phyloP scores from a whole-genome alignment of 2,329 filamentous ascomycete genomes.

The Penicillium sp. region DNA sequence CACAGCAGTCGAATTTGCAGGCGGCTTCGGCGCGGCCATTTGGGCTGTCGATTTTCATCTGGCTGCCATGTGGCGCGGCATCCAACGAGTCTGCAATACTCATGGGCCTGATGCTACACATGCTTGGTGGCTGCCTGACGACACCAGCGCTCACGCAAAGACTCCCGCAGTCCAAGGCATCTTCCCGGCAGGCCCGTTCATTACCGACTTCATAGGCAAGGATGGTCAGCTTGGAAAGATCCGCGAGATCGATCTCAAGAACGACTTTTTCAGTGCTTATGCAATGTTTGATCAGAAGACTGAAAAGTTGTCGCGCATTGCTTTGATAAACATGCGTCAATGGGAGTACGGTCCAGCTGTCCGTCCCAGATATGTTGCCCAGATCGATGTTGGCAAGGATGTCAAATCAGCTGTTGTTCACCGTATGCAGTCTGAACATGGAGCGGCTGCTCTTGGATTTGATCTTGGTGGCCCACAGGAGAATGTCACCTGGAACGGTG shows the following conservation, averaged over 20 bases:
- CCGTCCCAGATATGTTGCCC: neutral
- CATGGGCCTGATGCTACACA: slow-evolving; percentile 18
- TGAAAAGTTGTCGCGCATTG: slow-evolving; percentile 1
- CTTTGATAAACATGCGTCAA: slow-evolving; percentile 10
- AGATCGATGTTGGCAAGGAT: slow-evolving; percentile 1
- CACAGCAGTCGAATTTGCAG: slow-evolving; percentile 3
- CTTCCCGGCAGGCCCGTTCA: slow-evolving; percentile 19
- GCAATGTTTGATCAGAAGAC: slow-evolving; percentile 10
- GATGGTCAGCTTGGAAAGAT: slow-evolving; percentile 8
- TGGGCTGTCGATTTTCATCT: slow-evolving; percentile 21
- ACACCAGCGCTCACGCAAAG: slow-evolving; percentile 6
- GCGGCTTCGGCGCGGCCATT: slow-evolving; percentile 13
- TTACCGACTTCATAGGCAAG: slow-evolving; percentile 26
- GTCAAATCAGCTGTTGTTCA: slow-evolving; percentile 8
- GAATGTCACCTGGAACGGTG: slow-evolving; percentile 32
- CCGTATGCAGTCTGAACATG: slow-evolving; percentile 17
- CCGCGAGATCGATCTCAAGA: slow-evolving; percentile 1
- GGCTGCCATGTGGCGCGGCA: slow-evolving; percentile 17
- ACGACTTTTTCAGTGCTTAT: slow-evolving; percentile 9
- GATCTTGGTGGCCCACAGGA: slow-evolving; percentile 29
- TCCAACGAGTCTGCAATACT: slow-evolving; percentile 21
- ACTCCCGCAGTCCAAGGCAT: slow-evolving; percentile 21
- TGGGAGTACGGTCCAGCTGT: slow-evolving; percentile 2
- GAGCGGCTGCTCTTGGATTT: slow-evolving; percentile 19
- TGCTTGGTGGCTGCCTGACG: slow-evolving; percentile 19